Percentiles rank a stretch among this genome's conserved stretches.
Evolutionary conservation across 129 eudicot species (phyloP).

Genomic region (Flaveria brownii): DNA sequence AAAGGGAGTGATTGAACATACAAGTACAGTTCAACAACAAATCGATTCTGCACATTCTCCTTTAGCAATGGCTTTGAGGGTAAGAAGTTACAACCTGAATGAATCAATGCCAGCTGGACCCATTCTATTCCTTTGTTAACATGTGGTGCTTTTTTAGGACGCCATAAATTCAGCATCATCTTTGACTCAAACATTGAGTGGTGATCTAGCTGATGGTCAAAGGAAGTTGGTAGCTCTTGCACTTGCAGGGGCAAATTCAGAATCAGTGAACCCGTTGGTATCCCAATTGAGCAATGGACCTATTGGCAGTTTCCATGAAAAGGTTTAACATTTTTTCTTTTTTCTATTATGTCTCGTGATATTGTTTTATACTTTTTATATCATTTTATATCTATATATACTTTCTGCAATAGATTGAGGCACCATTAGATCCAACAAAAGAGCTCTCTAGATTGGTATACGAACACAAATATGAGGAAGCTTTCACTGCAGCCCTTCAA

Average conservation of each 20-base stretch:
- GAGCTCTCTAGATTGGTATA: conserved; percentile 85
- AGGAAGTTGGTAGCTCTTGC: conserved; percentile 83
- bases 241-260: conserved; percentile 75
- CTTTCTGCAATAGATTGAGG: conserved; percentile 57
- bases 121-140: neutral
- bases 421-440: conserved; percentile 80
- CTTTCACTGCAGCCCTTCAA: conserved; percentile 90
- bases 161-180: conserved; percentile 90
- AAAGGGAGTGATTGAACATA: conserved; percentile 88
- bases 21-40: conserved; percentile 71
- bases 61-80: conserved; percentile 81
- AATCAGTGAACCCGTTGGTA: conserved; percentile 53
- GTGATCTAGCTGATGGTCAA: conserved; percentile 90
- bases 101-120: neutral
- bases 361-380: neutral
- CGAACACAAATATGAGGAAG: conserved; percentile 86
- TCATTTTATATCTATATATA: neutral
- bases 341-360: neutral
- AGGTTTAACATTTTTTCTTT: conserved; percentile 54
- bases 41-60: conserved; percentile 73
- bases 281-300: conserved; percentile 85
- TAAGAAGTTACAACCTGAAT: conserved; percentile 22
- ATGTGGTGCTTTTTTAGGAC: conserved; percentile 48
- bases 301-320: conserved; percentile 69
- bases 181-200: conserved; percentile 69